Evolutionary conservation across 495 filamentous ascomycete genomes (phyloP), one percentile per base, ranked within the genome.

Genomic region (Penicillium odoratum): DNA sequence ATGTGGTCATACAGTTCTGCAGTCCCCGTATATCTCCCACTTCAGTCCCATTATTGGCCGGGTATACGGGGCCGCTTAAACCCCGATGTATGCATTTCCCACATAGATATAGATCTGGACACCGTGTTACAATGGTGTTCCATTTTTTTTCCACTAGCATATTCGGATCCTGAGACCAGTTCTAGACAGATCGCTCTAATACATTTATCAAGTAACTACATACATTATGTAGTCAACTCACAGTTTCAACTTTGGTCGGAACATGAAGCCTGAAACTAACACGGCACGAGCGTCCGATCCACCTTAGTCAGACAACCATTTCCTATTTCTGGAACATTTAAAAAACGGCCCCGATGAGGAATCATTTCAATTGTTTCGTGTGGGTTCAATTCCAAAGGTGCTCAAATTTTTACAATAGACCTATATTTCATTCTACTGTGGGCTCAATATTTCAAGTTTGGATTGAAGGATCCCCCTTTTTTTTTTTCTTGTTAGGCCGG

Each of bases 201-300:
- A 21, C 21, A 21, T 21, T 21, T 21, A 21, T 2, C 21, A 21
- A 21, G 21, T 21, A 2, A 21, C 21, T 21, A 21, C 21, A 2
- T 2, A 21, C 21, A 21, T 21, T 2, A 21, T 21, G 21, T 21
- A 21, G 21, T 21, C 21, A 21, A 21, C 21, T 36, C 1, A 3
- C 6, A 38, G 10, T 38, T 40, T 40, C 4, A 15, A 13, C 31
- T n/a, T 30, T 48, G 9, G 30, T 65, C 64, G 65, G 57, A 53
- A 36, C 60, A 59, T 66, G 40, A 8, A 56, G 46, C 62, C 65
- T 68, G 65, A 68, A 68, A 63, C 65, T 38, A 51, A 68, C 59
- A 60, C 63, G 65, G 63, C 63, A 68, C 65, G 62, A 53, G 56
- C 65, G 57, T 60, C 53, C 59, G 57, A 46, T 56, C 65, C 54